phyloP scores from a whole-genome alignment of 148 eudicot species.

The Rheum nobile region DNA sequence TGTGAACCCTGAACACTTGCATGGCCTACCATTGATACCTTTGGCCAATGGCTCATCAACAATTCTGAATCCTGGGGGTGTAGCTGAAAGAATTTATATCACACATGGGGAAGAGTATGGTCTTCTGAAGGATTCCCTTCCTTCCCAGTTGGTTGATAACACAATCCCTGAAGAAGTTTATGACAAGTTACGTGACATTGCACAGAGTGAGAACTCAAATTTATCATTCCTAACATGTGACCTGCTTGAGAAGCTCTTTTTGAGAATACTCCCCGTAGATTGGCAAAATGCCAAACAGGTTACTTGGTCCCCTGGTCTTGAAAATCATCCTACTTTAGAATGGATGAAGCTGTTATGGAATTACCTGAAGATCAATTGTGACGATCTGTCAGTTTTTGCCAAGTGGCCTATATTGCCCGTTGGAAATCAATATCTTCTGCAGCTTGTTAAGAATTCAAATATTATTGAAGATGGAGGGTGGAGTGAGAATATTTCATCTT shows the following conservation, averaged over 20 bases:
- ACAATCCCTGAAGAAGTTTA: constrained; percentile 54
- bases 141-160: constrained; percentile 66
- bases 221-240: constrained; percentile 60
- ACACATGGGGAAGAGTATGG: constrained; percentile 61
- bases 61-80: constrained; percentile 60
- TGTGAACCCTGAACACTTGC: constrained; percentile 43
- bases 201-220: constrained; percentile 63
- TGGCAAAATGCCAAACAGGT: constrained; percentile 88
- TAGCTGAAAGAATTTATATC: constrained; percentile 63
- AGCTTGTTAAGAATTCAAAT: constrained; percentile 70
- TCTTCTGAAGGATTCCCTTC: constrained; percentile 74
- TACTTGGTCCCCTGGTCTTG: constrained; percentile 63
- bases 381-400: constrained; percentile 66
- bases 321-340: constrained; percentile 72
- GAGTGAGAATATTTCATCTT: constrained; percentile 88
- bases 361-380: constrained; percentile 57
- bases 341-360: constrained; percentile 84
- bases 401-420: constrained; percentile 97
- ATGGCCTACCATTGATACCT: constrained; percentile 82
- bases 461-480: constrained; percentile 87
- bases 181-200: constrained; percentile 66
- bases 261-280: constrained; percentile 68
- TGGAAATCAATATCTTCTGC: constrained; percentile 58
- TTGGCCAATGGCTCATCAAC: constrained; percentile 76
- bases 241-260: constrained; percentile 73